Base-by-base conservation (phyloP, 257 asterid genomes). In the Solanum ossicruentum region DNA sequence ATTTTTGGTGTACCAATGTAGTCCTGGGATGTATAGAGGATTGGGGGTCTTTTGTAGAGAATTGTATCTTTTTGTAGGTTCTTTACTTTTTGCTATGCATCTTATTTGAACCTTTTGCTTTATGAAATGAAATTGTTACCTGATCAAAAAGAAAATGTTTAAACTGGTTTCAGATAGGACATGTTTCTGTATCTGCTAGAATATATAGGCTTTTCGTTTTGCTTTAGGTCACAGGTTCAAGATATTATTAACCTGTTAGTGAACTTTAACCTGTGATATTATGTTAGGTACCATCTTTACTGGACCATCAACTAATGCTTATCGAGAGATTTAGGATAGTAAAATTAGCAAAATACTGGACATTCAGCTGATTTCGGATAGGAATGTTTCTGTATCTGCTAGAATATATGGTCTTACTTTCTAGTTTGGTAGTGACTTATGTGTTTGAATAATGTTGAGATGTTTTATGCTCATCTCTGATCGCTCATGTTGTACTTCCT, bases 321-420 rank as follows among this genome's bases (percentile, higher is more conserved):
- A 36, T 36, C 13, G 0, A 18, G 79, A 70, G 79, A 70, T 70
- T 70, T 39, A 17, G 28, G 79, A 95, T 97, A 7, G 96, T 91
- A 81, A 96, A 93, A 88, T 95, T 96, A 80, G 94, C 97, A 81
- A 95, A 96, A 88, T 93, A 96, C 85, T 96, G 97, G 91, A 92
- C 85, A 8, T 92, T 95, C 89, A 93, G 88, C 85, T 92, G 61
- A 15, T 75, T 49, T 49, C 11, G 23, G 82, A 51, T 77, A 51
- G 9, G 45, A 77, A 49, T 49, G 82, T 77, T 51, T 77, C 47
- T 51, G 21, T 51, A 51, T 77, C 41, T 77, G 63, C 43, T 77
- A 26, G 82, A 51, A 16, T 77, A 49, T 16, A 51, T 23, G 82
- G 43, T 77, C 47, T 77, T 77, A 15, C 47, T 26, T 77, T 51